These are phyloP conservation scores for Arxiozyma heterogenica DNA, from an alignment of 1,139 yeast genomes.

Conservation along the genomic window DNA sequence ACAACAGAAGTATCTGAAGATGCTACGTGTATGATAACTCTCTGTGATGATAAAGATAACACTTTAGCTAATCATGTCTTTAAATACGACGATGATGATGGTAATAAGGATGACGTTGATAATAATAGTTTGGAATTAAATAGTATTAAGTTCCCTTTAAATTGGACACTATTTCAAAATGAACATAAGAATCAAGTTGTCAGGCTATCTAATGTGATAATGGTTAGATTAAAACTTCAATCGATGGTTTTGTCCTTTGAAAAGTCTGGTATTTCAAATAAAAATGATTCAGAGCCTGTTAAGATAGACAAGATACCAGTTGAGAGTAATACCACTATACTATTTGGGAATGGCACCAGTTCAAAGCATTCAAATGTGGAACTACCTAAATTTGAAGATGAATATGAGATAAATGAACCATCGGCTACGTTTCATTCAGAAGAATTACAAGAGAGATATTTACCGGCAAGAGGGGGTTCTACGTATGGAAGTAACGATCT, in stretches of 20 bases:
- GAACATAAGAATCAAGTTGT: not conserved
- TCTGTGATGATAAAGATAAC: not conserved
- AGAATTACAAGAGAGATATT: not conserved
- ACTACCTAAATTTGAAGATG: conserved; percentile 53
- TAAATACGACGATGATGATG: not conserved
- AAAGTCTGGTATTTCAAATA: not conserved
- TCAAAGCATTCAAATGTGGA: conserved; percentile 19
- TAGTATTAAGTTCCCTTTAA: not conserved
- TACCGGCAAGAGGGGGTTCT: conserved; percentile 7
- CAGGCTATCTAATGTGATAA: not conserved
- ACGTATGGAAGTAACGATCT: conserved; percentile 35
- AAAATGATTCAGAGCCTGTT: too few species aligned
- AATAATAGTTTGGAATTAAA: not conserved
- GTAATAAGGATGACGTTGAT: not conserved
- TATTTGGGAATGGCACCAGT: not conserved
- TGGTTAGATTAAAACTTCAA: not conserved
- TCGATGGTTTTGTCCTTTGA: not conserved
- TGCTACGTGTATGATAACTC: conserved; percentile 3
- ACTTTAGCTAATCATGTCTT: not conserved
- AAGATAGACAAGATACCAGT: not conserved
- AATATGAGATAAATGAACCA: conserved; percentile 35
- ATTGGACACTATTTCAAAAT: not conserved
- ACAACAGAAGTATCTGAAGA: not conserved
- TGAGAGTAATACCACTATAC: not conserved
- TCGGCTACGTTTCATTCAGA: not conserved